Percentiles rank a stretch among this genome's conserved stretches.
Evolutionary conservation across 1,139 yeast genomes (phyloP).

Genomic region (Candida neerlandica): DNA sequence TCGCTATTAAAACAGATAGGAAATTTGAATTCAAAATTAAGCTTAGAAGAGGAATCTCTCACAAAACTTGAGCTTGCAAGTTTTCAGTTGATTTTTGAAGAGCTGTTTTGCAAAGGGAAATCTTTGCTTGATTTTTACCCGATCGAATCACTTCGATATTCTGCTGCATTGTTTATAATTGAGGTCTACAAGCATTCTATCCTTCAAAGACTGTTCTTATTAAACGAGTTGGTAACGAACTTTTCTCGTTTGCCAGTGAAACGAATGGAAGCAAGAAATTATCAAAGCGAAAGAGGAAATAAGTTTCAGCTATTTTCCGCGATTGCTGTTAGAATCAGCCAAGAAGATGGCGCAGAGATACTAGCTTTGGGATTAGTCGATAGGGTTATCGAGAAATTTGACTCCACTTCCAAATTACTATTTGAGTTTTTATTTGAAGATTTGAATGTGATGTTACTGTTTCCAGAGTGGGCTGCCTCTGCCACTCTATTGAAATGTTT

Average conservation of each 20-base stretch:
- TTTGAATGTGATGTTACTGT: conserved; percentile 45
- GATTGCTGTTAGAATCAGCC: conserved; percentile 38
- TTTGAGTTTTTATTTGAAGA: conserved; percentile 61
- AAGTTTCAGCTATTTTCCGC: conserved; percentile 52
- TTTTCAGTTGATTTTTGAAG: conserved; percentile 12
- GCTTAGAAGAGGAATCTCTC: conserved; percentile 13
- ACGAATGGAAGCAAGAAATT: conserved; percentile 45
- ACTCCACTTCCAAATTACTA: conserved; percentile 29
- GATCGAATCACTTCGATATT: conserved; percentile 10
- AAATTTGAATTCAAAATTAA: conserved; percentile 1
- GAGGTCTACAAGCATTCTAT: conserved; percentile 45
- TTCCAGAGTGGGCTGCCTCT: conserved; percentile 65
- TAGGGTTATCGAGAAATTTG: conserved; percentile 1
- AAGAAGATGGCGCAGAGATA: not conserved
- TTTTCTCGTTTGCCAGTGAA: conserved; percentile 50
- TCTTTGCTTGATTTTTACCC: conserved; percentile 6
- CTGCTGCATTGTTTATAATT: conserved; percentile 13
- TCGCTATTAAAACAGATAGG: conserved; percentile 12
- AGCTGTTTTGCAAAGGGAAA: conserved; percentile 9
- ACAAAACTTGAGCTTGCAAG: conserved; percentile 13
- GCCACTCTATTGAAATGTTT: conserved; percentile 27
- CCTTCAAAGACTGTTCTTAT: conserved; percentile 59
- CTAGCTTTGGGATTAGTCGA: not conserved
- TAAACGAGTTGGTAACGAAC: conserved; percentile 60
- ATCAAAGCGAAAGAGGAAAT: conserved; percentile 44